Percentiles rank a stretch among this genome's conserved stretches.
phyloP scores from a whole-genome alignment of 2,329 filamentous ascomycete genomes.

The Alternaria novae-zelandiae region DNA sequence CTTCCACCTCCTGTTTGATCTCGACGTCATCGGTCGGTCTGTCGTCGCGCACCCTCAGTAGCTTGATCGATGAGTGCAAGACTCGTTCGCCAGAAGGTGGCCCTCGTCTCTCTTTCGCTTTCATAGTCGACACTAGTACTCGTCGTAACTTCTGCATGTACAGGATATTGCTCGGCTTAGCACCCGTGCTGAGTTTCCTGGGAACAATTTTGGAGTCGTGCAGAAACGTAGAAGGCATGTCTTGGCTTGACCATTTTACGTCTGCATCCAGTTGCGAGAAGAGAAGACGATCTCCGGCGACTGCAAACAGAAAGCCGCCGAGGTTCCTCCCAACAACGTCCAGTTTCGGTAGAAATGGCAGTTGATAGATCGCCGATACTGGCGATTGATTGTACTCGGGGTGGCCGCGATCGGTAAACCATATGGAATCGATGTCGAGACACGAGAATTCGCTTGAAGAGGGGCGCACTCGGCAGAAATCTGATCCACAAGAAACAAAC shows the following conservation, averaged over 20 bases:
- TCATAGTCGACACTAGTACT: slow-evolving; percentile 57
- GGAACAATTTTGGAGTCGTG: slow-evolving; percentile 30
- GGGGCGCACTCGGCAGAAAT: slow-evolving; percentile 45
- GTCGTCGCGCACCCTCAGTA: slow-evolving; percentile 34
- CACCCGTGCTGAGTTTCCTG: slow-evolving; percentile 29
- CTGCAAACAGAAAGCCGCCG: slow-evolving; percentile 55
- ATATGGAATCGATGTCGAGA: slow-evolving; percentile 44
- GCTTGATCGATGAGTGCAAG: slow-evolving; percentile 44
- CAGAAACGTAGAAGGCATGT: neutral
- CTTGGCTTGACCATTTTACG: slow-evolving; percentile 20
- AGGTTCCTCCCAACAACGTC: slow-evolving; percentile 49
- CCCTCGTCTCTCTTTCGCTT: slow-evolving; percentile 41
- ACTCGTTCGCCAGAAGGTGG: slow-evolving; percentile 43
- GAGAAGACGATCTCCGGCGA: slow-evolving; percentile 56
- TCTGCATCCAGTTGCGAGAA: slow-evolving; percentile 56
- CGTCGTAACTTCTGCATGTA: slow-evolving; percentile 55
- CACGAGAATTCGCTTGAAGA: slow-evolving; percentile 2
- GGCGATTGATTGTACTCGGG: slow-evolving; percentile 39
- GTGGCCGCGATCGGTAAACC: slow-evolving; percentile 42
- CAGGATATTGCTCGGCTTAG: slow-evolving; percentile 45
- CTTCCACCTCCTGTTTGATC: slow-evolving; percentile 31
- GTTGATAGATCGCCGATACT: slow-evolving; percentile 41
- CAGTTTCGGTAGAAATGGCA: slow-evolving; percentile 29
- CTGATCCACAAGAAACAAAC: slow-evolving; percentile 49
- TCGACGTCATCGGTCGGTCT: slow-evolving; percentile 20